These are phyloP conservation scores for Xylaria sp. DNA, from an alignment of 2,329 filamentous ascomycete genomes.

Conservation along the genomic window DNA sequence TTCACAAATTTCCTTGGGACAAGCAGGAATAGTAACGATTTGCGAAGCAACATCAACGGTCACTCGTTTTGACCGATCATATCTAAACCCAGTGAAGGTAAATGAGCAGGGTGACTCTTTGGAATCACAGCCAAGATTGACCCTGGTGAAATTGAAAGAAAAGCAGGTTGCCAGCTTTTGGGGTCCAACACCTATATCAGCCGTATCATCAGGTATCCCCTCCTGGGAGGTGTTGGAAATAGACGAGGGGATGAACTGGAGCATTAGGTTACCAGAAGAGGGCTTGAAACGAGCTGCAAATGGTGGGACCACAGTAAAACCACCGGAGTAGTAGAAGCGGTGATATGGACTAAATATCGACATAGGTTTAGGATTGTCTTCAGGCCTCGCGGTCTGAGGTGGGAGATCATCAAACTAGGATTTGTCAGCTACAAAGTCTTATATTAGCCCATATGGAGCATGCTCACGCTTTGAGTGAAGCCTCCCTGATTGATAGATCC, in stretches of 20 bases:
- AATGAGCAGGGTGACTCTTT: slow-evolving; percentile 42
- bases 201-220: slow-evolving; percentile 32
- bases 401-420: slow-evolving; percentile 45
- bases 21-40: slow-evolving; percentile 41
- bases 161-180: slow-evolving; percentile 42
- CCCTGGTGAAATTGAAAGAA: slow-evolving; percentile 44
- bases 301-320: slow-evolving; percentile 41
- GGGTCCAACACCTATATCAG: slow-evolving; percentile 43
- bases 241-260: slow-evolving; percentile 46
- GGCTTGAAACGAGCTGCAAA: slow-evolving; percentile 39
- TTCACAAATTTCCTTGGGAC: slow-evolving; percentile 37
- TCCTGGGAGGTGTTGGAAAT: slow-evolving; percentile 38
- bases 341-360: slow-evolving; percentile 46
- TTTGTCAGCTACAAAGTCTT: slow-evolving; percentile 21
- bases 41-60: slow-evolving; percentile 36
- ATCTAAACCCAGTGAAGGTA: slow-evolving; percentile 45
- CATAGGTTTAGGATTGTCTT: slow-evolving; percentile 37
- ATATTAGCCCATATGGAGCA: neutral
- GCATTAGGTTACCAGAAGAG: slow-evolving; percentile 46
- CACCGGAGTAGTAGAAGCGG: slow-evolving; percentile 46
- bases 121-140: slow-evolving; percentile 46
- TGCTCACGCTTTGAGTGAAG: slow-evolving; percentile 47
- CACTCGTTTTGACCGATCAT: slow-evolving; percentile 34
- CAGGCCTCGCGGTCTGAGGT: slow-evolving; percentile 30
- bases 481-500: slow-evolving; percentile 41